Evolutionary conservation across 495 filamentous ascomycete genomes (phyloP).

Genomic region (Margaritispora aquatica): DNA sequence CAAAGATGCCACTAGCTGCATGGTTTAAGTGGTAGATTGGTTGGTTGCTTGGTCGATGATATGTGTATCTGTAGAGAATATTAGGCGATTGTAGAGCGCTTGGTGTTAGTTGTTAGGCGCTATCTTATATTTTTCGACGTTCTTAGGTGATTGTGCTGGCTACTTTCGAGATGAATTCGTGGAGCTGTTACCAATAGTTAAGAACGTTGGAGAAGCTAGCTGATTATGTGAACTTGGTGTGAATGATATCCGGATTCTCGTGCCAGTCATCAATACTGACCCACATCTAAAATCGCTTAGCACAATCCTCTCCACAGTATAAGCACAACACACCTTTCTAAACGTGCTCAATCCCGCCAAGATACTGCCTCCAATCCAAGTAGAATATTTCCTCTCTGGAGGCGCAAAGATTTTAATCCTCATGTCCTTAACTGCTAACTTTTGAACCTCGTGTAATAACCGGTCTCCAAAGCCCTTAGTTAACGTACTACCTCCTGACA

Average conservation of each 20-base stretch:
- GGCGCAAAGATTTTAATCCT: slow-evolving; percentile 98
- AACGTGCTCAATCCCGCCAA: slow-evolving; percentile 96
- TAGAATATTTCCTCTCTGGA: slow-evolving; percentile 95
- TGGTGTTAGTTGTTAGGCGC: not conserved
- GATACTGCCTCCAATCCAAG: slow-evolving; percentile 98
- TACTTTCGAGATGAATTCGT: not conserved
- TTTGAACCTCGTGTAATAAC: slow-evolving; percentile 84
- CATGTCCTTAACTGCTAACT: slow-evolving; percentile 96
- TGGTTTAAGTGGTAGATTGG: not conserved
- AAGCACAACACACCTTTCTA: slow-evolving; percentile 66
- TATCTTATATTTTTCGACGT: not conserved
- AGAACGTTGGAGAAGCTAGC: not conserved
- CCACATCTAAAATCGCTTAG: slow-evolving; percentile 72
- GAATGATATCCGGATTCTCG: slow-evolving; percentile 97
- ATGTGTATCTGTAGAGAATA: not conserved
- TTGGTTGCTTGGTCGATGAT: not conserved
- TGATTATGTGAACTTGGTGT: slow-evolving; percentile 82
- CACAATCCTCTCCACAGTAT: not conserved
- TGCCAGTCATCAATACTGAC: slow-evolving; percentile 99
- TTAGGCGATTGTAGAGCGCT: not conserved
- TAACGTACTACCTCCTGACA: slow-evolving; percentile 90
- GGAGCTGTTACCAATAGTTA: not conserved
- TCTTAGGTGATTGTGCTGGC: not conserved
- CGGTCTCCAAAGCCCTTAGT: slow-evolving; percentile 89
- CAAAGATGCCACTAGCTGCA: not conserved